Evolutionary conservation across 2,329 filamentous ascomycete genomes (phyloP).

Genomic region (Penicillium sp.): DNA sequence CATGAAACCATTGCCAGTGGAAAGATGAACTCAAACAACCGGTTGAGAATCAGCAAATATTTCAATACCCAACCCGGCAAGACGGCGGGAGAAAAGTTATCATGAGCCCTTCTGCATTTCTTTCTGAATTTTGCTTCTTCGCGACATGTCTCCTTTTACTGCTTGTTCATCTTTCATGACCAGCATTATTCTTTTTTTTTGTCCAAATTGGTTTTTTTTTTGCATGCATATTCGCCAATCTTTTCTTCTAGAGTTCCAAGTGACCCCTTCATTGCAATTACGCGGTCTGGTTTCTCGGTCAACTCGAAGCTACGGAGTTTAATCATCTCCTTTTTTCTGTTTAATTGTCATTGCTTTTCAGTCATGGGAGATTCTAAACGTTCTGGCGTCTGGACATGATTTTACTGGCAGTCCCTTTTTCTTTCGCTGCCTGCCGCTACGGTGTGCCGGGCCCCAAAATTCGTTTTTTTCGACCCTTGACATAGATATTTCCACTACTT

Average conservation of each 20-base stretch:
- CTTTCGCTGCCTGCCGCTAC: conserved; percentile 31
- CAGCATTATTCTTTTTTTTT: conserved; percentile 18
- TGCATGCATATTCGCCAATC: conserved; percentile 19
- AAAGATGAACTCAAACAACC: conserved; percentile 53
- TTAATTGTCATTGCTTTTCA: conserved; percentile 21
- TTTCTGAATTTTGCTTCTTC: conserved; percentile 14
- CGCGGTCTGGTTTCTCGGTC: conserved; percentile 25
- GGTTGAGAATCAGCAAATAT: conserved; percentile 35
- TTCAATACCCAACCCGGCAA: conserved; percentile 15
- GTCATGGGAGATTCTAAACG: conserved; percentile 33
- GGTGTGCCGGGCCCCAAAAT: conserved; percentile 29
- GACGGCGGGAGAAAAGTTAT: conserved; percentile 37
- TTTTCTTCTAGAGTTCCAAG: conserved; percentile 23
- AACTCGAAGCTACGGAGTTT: conserved; percentile 25
- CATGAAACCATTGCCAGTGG: conserved; percentile 34
- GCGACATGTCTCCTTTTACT: conserved; percentile 7
- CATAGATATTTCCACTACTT: conserved; percentile 33
- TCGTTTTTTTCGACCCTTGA: conserved; percentile 25
- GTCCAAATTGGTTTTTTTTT: conserved; percentile 13
- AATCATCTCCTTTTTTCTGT: conserved; percentile 11
- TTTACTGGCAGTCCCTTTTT: conserved; percentile 31
- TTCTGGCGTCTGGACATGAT: conserved; percentile 38
- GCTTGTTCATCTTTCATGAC: conserved; percentile 17
- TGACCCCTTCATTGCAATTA: conserved; percentile 23
- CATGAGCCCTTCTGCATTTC: conserved; percentile 19